Percentiles rank a stretch among this genome's conserved stretches.
These are phyloP conservation scores for Whalleya microplaca DNA, from an alignment of 2,329 filamentous ascomycete genomes.

Conservation along the genomic window DNA sequence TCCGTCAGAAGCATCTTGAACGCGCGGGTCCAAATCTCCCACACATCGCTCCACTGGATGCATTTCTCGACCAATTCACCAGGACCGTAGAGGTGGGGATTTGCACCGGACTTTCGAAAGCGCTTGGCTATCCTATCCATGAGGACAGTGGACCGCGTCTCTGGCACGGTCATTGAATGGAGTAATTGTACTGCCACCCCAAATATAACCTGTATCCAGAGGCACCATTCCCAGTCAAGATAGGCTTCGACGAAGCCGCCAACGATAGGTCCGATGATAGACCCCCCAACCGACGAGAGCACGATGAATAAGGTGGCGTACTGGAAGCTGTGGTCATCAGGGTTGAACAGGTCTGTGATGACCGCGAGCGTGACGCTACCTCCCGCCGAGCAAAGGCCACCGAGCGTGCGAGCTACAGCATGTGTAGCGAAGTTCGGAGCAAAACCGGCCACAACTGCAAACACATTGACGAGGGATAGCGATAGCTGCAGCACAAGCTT, in stretches of 20 bases:
- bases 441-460: constrained; percentile 69
- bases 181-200: constrained; percentile 69
- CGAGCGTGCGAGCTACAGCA: constrained; percentile 69
- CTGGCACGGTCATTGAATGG: constrained; percentile 70
- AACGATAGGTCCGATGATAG: constrained; percentile 73
- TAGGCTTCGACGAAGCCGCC: constrained; percentile 72
- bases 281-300: constrained; percentile 77
- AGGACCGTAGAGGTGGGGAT: constrained; percentile 69
- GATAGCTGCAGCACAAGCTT: constrained; percentile 73
- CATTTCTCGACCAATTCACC: constrained; percentile 66
- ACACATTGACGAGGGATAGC: constrained; percentile 75
- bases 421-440: constrained; percentile 71
- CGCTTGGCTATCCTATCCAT: constrained; percentile 78
- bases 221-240: constrained; percentile 72
- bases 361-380: constrained; percentile 73
- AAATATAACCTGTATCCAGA: constrained; percentile 82
- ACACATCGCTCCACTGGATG: constrained; percentile 61
- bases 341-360: constrained; percentile 72
- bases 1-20: constrained; percentile 76
- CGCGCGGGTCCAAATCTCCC: constrained; percentile 62
- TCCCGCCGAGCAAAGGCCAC: constrained; percentile 69
- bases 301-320: constrained; percentile 75
- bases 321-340: constrained; percentile 61
- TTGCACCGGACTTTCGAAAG: constrained; percentile 60
- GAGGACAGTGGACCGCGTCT: constrained; percentile 74